Conservation (phyloP, 192 early-diverging fungal genomes). For the Obelidium mucronatum region DNA sequence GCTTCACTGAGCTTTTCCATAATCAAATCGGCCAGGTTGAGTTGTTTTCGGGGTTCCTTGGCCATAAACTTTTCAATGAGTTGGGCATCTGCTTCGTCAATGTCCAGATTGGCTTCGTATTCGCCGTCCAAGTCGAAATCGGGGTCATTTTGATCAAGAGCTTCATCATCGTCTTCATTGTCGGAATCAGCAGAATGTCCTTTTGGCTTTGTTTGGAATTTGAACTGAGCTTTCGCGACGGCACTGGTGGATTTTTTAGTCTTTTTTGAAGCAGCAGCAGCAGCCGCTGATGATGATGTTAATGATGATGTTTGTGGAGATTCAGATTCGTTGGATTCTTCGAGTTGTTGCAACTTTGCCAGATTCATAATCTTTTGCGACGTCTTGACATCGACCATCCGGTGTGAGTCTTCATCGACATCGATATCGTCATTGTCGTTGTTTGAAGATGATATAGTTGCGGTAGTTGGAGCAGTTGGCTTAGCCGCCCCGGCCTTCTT, state of each 20-base stretch:
- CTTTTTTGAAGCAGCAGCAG: background rate
- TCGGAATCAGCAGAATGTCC: conserved; percentile 47
- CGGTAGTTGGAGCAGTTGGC: background rate
- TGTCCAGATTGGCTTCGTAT: conserved; percentile 62
- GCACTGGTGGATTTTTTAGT: conserved; percentile 40
- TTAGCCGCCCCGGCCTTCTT: background rate
- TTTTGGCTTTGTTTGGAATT: background rate
- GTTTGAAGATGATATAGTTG: background rate
- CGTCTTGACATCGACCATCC: conserved; percentile 84
- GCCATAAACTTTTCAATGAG: conserved; percentile 94
- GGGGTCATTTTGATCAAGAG: conserved; percentile 72
- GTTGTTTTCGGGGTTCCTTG: conserved; percentile 78
- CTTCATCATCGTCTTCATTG: conserved; percentile 67
- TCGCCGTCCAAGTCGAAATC: conserved; percentile 71
- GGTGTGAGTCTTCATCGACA: background rate
- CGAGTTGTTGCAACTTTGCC: conserved; percentile 90
- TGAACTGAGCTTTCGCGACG: conserved; percentile 2
- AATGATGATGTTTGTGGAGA: background rate
- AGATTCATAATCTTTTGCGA: conserved; percentile 89
- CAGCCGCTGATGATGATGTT: background rate
- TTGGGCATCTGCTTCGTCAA: conserved; percentile 80
- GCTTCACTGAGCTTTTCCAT: conserved; percentile 93
- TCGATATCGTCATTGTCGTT: background rate
- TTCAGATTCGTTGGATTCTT: conserved; percentile 59
- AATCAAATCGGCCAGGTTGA: conserved; percentile 94